phyloP scores from a whole-genome alignment of 371 early-diverging fungal species.

The Apophysomyces elegans region DNA sequence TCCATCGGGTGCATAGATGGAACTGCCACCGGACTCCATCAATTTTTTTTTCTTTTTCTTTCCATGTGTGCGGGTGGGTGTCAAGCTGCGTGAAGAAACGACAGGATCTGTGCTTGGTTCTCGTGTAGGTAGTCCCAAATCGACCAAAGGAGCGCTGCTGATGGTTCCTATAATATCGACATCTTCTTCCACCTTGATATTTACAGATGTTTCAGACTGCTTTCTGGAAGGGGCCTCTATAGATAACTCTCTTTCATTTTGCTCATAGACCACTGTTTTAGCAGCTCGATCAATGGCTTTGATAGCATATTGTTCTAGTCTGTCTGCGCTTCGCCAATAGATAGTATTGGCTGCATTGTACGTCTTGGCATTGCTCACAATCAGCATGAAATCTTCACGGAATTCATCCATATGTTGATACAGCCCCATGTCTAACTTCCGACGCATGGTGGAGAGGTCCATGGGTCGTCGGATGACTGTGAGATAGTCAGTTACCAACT shows the following conservation, averaged over 20 bases:
- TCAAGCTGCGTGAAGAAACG: slow-evolving; percentile 21
- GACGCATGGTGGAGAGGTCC: slow-evolving; percentile 73
- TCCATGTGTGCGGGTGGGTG: slow-evolving; percentile 23
- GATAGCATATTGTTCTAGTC: slow-evolving; percentile 59
- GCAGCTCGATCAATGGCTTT: slow-evolving; percentile 66
- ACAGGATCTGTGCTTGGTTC: slow-evolving; percentile 35
- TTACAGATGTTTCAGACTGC: neutral
- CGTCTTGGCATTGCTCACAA: slow-evolving; percentile 70
- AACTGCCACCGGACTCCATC: slow-evolving; percentile 38
- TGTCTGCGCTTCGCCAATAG: slow-evolving; percentile 74
- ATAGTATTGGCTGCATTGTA: slow-evolving; percentile 81
- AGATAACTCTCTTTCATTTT: neutral
- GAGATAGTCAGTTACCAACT: slow-evolving; percentile 76
- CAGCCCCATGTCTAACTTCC: slow-evolving; percentile 54
- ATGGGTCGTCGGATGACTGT: slow-evolving; percentile 73
- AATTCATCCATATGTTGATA: slow-evolving; percentile 61
- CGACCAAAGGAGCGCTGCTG: slow-evolving; percentile 28
- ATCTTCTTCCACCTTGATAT: slow-evolving; percentile 40
- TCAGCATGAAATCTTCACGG: slow-evolving; percentile 67
- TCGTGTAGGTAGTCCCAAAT: slow-evolving; percentile 18
- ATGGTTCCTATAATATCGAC: slow-evolving; percentile 58
- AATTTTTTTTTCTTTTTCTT: slow-evolving; percentile 50
- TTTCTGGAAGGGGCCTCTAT: slow-evolving; percentile 1
- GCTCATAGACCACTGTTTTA: slow-evolving; percentile 52
- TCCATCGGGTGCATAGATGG: slow-evolving; percentile 50